phyloP scores from a whole-genome alignment of 164 flowering plant genomes.

The Kalanchoe fedtschenkoi region DNA sequence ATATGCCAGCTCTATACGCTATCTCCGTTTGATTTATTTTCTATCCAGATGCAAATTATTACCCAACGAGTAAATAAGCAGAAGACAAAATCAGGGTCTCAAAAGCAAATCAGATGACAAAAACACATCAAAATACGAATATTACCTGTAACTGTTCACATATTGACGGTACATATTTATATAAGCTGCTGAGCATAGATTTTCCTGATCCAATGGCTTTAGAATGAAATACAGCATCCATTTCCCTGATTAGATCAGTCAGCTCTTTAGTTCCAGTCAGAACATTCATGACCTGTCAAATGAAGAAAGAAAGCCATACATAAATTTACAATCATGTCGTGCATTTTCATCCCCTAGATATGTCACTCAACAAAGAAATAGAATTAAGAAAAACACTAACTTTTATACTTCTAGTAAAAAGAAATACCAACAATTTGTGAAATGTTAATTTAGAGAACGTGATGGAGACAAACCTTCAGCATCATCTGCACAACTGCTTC shows the following conservation, averaged over 20 bases:
- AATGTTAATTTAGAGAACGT: too few relatives aligned
- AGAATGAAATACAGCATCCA: conserved; percentile 51
- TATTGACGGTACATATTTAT: conserved; percentile 51
- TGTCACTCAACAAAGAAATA: too few relatives aligned
- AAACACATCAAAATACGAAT: not conserved
- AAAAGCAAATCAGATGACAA: not conserved
- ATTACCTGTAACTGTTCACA: conserved; percentile 67
- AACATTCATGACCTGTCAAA: conserved; percentile 40
- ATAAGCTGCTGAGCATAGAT: conserved; percentile 22
- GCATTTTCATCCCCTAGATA: too few relatives aligned
- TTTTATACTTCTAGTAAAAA: not conserved
- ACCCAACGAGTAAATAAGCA: not conserved
- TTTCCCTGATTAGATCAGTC: conserved; percentile 49
- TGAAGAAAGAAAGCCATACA: not conserved
- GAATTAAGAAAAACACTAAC: not conserved
- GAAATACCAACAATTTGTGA: not conserved
- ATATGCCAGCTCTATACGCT: not conserved
- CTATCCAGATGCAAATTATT: not conserved
- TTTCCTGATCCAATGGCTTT: conserved; percentile 36
- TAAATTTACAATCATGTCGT: too few relatives aligned
- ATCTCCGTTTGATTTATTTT: not conserved
- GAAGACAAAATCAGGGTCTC: not conserved
- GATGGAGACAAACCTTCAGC: conserved; percentile 42
- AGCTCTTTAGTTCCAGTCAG: conserved; percentile 64
- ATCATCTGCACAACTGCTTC: conserved; percentile 62